A percentile compares a stretch with the other conserved stretches of the same genome.
Conservation (phyloP, 2,329 filamentous ascomycete species). For the Cercospora canescens region DNA sequence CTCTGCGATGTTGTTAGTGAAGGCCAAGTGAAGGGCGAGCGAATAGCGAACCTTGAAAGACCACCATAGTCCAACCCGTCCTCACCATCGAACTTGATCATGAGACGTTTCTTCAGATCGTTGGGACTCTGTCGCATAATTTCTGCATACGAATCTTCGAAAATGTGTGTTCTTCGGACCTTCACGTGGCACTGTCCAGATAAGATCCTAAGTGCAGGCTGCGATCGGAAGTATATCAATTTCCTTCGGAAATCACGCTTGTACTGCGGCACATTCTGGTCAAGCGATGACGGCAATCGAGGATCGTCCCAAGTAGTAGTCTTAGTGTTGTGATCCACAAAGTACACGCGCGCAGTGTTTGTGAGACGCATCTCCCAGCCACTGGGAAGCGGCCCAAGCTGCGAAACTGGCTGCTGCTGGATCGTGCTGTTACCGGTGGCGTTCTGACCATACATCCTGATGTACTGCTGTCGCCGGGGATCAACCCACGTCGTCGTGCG, state of each 20-base stretch:
- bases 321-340: conserved; percentile 99
- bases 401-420: conserved; percentile 95
- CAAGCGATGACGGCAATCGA: conserved; percentile 87
- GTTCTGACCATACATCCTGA: conserved; percentile 95
- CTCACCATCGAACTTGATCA: conserved; percentile 99
- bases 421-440: conserved; percentile 75
- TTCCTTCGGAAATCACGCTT: conserved; percentile 98
- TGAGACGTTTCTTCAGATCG: conserved; percentile 95
- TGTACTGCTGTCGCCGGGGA: conserved; percentile 94
- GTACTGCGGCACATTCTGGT: conserved; percentile 98
- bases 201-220: conserved; percentile 91
- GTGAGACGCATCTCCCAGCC: conserved; percentile 99
- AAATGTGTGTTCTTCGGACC: conserved; percentile 93
- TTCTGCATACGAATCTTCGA: conserved; percentile 97
- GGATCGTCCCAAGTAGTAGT: conserved; percentile 99
- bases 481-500: conserved; percentile 98
- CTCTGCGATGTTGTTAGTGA: conserved; percentile 54
- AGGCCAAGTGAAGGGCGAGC: neutral
- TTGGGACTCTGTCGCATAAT: conserved; percentile 95
- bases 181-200: conserved; percentile 98
- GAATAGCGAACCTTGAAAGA: conserved; percentile 66
- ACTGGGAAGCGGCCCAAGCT: conserved; percentile 90
- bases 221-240: conserved; percentile 98
- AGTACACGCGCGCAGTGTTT: conserved; percentile 96
- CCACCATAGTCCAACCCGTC: conserved; percentile 97